A percentile compares a stretch with the other conserved stretches of the same genome.
Evolutionary conservation across 1,284 basidiomycete species (phyloP).

Genomic region (Ceratobasidium sp.): DNA sequence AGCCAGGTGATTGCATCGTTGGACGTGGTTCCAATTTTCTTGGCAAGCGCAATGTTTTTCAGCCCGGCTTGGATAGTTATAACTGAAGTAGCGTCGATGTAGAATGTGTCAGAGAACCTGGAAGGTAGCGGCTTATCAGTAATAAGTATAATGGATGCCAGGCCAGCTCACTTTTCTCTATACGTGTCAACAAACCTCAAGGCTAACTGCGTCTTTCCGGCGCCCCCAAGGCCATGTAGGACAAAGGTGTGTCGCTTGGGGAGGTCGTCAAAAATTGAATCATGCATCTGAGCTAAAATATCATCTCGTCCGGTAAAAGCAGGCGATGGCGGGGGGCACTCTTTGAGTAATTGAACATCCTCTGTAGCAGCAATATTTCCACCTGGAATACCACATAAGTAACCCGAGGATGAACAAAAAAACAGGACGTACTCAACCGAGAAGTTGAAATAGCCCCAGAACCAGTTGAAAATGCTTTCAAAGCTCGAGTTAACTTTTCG

Average conservation of each 20-base stretch:
- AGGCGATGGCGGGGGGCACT: not conserved
- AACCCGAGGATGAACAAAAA: not conserved
- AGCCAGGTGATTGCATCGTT: constrained; percentile 27
- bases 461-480: not conserved
- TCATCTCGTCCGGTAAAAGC: not conserved
- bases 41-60: not conserved
- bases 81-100: constrained; percentile 18
- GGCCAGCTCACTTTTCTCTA: not conserved
- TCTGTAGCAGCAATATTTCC: not conserved
- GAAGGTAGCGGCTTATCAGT: not conserved
- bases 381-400: not conserved
- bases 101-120: constrained; percentile 19
- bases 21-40: not conserved
- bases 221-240: constrained; percentile 23
- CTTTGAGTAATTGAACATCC: not conserved
- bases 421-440: not conserved
- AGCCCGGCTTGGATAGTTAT: constrained; percentile 1
- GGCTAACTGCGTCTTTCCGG: constrained; percentile 30
- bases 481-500: not conserved
- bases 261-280: not conserved
- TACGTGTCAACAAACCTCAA: constrained; percentile 12
- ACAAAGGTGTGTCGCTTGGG: constrained; percentile 7
- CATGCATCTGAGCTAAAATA: not conserved
- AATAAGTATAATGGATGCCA: not conserved
- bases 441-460: not conserved